Conservation (phyloP, 208 protist genomes). For the Wallacemonas sp. region DNA sequence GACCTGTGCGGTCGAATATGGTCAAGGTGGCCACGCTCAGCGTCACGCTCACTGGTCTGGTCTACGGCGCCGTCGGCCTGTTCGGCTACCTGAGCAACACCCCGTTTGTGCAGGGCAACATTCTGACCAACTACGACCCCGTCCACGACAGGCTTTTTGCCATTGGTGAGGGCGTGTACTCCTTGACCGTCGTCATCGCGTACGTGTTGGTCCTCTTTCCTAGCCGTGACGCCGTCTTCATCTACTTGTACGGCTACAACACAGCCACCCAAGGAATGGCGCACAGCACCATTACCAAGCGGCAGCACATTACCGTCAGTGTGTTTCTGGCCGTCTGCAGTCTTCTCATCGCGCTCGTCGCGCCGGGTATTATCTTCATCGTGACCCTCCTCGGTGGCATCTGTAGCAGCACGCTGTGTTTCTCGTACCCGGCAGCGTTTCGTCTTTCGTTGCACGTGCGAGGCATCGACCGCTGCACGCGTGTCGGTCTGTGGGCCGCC, state of each 20-base stretch:
- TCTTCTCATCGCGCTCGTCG: slow-evolving; percentile 27
- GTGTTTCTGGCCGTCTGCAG: slow-evolving; percentile 21
- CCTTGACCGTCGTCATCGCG: slow-evolving; percentile 26
- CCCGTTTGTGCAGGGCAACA: slow-evolving; percentile 31
- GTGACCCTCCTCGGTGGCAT: slow-evolving; percentile 35
- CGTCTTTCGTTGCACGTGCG: slow-evolving; percentile 28
- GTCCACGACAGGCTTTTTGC: slow-evolving; percentile 31
- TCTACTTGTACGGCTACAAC: slow-evolving; percentile 34
- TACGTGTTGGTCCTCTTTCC: slow-evolving; percentile 41
- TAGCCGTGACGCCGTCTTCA: slow-evolving; percentile 34
- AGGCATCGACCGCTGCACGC: slow-evolving; percentile 21
- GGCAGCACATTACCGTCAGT: slow-evolving; percentile 27
- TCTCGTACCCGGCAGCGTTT: slow-evolving; percentile 38
- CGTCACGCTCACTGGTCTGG: slow-evolving; percentile 23
- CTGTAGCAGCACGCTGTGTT: slow-evolving; percentile 37
- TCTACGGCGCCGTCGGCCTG: slow-evolving; percentile 31
- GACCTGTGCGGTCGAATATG: slow-evolving; percentile 22
- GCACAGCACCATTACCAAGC: slow-evolving; percentile 16
- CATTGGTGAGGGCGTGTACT: slow-evolving; percentile 25
- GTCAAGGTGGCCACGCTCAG: slow-evolving; percentile 27
- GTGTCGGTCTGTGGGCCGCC: slow-evolving; percentile 19
- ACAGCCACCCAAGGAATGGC: slow-evolving; percentile 12
- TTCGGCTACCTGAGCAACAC: slow-evolving; percentile 40
- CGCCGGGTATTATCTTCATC: slow-evolving; percentile 32
- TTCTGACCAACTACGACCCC: slow-evolving; percentile 37